A percentile compares a stretch with the other conserved stretches of the same genome.
Conservation (phyloP, 441 rosid genomes). For the Adansonia grandidieri region DNA sequence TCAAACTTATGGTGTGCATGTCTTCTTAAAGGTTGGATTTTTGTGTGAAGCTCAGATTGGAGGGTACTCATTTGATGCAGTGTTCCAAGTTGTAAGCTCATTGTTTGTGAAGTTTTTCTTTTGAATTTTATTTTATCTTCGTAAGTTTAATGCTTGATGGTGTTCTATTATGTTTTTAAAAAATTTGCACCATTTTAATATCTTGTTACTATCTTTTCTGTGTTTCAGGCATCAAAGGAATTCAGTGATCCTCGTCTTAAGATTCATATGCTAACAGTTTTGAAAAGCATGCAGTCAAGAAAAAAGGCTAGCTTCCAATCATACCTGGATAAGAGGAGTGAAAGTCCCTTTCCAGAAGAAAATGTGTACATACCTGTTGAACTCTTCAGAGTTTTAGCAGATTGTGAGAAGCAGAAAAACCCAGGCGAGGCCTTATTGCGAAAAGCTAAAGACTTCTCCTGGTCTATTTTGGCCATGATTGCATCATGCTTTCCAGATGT, state of each 20-base stretch:
- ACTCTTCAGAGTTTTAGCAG: constrained; percentile 88
- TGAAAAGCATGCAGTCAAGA: constrained; percentile 81
- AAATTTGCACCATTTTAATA: constrained; percentile 20
- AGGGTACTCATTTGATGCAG: constrained; percentile 86
- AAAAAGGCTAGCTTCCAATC: constrained; percentile 65
- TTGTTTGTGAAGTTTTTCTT: constrained; percentile 14
- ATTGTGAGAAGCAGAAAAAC: constrained; percentile 83
- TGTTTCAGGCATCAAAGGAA: constrained; percentile 83
- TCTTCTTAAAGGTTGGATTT: constrained; percentile 86
- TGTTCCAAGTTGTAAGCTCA: constrained; percentile 75
- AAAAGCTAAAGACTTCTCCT: constrained; percentile 94
- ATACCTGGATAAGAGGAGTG: constrained; percentile 50
- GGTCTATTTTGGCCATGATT: constrained; percentile 96
- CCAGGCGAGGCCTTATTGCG: constrained; percentile 84
- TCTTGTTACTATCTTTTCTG: constrained; percentile 30
- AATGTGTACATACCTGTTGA: constrained; percentile 67
- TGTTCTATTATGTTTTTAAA: constrained; percentile 8
- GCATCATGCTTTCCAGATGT: constrained; percentile 98
- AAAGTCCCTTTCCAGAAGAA: constrained; percentile 57
- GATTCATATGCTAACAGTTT: constrained; percentile 83
- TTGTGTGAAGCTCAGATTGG: constrained; percentile 96
- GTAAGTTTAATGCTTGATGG: constrained; percentile 23
- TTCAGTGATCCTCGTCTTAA: constrained; percentile 89
- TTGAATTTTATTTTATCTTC: constrained; percentile 23
- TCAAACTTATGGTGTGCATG: constrained; percentile 37